Conservation (phyloP, 2,329 filamentous ascomycete species). For the Scytalidium lignicola region DNA sequence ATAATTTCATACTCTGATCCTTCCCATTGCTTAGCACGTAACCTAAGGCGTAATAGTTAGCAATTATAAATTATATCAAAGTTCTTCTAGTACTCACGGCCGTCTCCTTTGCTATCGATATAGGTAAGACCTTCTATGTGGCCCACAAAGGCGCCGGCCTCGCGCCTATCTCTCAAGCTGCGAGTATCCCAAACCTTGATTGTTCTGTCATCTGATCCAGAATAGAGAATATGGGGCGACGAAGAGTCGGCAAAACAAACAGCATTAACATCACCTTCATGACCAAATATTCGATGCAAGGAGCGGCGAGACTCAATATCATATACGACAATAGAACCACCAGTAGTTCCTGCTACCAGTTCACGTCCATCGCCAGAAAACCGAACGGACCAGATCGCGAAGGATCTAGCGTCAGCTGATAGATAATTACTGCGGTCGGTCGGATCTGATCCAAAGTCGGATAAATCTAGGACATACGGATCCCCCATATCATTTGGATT, state of each 20-base stretch:
- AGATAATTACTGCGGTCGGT: not conserved
- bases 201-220: conserved; percentile 88
- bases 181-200: conserved; percentile 95
- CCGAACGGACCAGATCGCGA: conserved; percentile 81
- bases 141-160: conserved; percentile 61
- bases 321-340: conserved; percentile 78
- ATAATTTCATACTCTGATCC: conserved; percentile 95
- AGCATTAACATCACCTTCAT: conserved; percentile 88
- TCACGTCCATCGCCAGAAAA: conserved; percentile 91
- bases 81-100: conserved; percentile 33
- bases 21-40: conserved; percentile 94
- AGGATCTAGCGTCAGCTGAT: conserved; percentile 27
- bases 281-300: conserved; percentile 59
- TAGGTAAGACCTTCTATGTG: conserved; percentile 64
- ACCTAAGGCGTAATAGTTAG: conserved; percentile 13
- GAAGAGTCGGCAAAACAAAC: conserved; percentile 89
- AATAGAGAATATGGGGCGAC: conserved; percentile 92
- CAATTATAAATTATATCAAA: not conserved
- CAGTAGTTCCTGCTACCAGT: conserved; percentile 82
- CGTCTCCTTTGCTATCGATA: conserved; percentile 65
- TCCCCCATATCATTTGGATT: conserved; percentile 78
- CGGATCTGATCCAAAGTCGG: conserved; percentile 34
- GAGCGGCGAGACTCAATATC: conserved; percentile 79
- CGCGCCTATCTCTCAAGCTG: conserved; percentile 79
- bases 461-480: conserved; percentile 73